phyloP scores from a whole-genome alignment of 2,329 filamentous ascomycete genomes.

The Ceratocystis eucalypticola region DNA sequence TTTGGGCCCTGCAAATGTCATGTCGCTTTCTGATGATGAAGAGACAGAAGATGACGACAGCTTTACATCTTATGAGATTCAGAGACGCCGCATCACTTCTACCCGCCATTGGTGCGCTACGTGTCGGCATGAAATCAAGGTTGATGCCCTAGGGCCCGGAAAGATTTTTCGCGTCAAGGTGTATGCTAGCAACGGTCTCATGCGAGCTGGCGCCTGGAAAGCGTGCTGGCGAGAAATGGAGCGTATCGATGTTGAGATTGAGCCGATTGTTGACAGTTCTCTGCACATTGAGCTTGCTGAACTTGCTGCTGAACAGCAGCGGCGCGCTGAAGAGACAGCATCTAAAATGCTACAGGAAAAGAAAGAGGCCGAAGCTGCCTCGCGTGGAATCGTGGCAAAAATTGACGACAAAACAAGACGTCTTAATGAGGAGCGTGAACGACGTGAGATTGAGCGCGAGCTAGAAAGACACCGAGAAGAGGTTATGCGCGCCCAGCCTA shows the following conservation, averaged over 20 bases:
- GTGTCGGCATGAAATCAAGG: constrained; percentile 42
- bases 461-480: constrained; percentile 14
- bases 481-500: background rate
- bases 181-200: constrained; percentile 87
- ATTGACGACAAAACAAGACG: constrained; percentile 10
- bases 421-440: constrained; percentile 14
- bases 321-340: constrained; percentile 26
- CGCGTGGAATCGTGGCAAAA: constrained; percentile 13
- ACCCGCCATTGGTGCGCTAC: constrained; percentile 41
- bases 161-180: constrained; percentile 69
- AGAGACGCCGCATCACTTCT: constrained; percentile 14
- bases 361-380: constrained; percentile 24
- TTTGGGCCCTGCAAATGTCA: constrained; percentile 45
- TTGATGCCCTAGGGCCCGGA: constrained; percentile 38
- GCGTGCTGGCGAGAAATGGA: constrained; percentile 98
- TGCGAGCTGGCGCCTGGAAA: constrained; percentile 82
- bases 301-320: constrained; percentile 36
- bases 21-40: constrained; percentile 27
- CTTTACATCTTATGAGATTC: constrained; percentile 21
- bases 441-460: constrained; percentile 8
- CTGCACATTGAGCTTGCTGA: constrained; percentile 47
- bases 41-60: constrained; percentile 32
- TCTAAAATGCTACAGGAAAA: constrained; percentile 29
- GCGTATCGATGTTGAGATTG: constrained; percentile 86
- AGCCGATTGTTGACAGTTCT: constrained; percentile 52